These are phyloP conservation scores for Pseudocercospora crystallina DNA, from an alignment of 2,329 filamentous ascomycete genomes.

Conservation along the genomic window DNA sequence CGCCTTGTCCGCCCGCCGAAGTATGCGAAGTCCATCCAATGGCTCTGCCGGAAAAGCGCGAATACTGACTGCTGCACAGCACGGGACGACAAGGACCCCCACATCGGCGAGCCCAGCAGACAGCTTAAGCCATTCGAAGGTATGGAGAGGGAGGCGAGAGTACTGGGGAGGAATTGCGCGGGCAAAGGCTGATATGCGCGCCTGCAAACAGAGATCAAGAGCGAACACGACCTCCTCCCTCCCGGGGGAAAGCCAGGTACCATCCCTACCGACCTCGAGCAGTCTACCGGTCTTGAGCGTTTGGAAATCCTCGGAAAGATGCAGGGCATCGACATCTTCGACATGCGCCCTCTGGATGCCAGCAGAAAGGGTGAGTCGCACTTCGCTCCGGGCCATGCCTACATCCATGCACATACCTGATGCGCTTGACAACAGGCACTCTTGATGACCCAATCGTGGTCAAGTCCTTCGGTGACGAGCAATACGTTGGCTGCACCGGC, in stretches of 20 bases:
- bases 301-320: slow-evolving; percentile 99
- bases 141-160: slow-evolving; percentile 30
- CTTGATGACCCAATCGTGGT: slow-evolving; percentile 87
- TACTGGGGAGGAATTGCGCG: not conserved
- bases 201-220: slow-evolving; percentile 69
- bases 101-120: slow-evolving; percentile 38
- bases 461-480: slow-evolving; percentile 90
- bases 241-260: slow-evolving; percentile 80
- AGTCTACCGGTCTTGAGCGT: slow-evolving; percentile 96
- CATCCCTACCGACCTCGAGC: slow-evolving; percentile 90
- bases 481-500: slow-evolving; percentile 95
- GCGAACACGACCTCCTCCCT: slow-evolving; percentile 76
- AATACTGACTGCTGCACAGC: slow-evolving; percentile 10
- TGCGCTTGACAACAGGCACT: slow-evolving; percentile 60
- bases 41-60: slow-evolving; percentile 14
- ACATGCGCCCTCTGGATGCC: slow-evolving; percentile 94
- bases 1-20: slow-evolving; percentile 46
- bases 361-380: slow-evolving; percentile 71
- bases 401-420: slow-evolving; percentile 1
- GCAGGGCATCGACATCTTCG: slow-evolving; percentile 96
- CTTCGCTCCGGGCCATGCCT: not conserved
- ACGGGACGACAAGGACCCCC: slow-evolving; percentile 32
- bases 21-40: slow-evolving; percentile 38
- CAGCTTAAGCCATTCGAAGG: slow-evolving; percentile 48
- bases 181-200: slow-evolving; percentile 12